A percentile compares a stretch with the other conserved stretches of the same genome.
phyloP scores from a whole-genome alignment of 2,329 filamentous ascomycete species.

The Claviceps pusilla region DNA sequence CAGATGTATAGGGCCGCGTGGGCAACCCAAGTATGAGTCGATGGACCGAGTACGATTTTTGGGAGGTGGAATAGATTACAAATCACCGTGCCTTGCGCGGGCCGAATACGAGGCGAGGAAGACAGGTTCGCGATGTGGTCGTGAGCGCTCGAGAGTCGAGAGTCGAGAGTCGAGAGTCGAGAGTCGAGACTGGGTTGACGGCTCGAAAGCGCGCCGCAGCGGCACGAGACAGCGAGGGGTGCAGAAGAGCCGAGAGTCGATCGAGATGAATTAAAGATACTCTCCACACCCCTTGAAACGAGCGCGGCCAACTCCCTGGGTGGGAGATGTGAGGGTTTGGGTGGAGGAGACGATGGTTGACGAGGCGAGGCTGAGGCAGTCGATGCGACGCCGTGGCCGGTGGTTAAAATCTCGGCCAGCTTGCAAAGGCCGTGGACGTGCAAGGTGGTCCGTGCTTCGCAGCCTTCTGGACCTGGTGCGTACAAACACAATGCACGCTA shows the following conservation, averaged over 20 bases:
- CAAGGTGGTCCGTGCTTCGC: slow-evolving; percentile 7
- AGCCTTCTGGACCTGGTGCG: neutral
- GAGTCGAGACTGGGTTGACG: neutral
- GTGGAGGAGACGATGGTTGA: slow-evolving; percentile 1
- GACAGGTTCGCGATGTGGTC: neutral
- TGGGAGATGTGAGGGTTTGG: slow-evolving; percentile 5
- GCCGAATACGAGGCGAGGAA: neutral
- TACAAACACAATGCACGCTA: no score
- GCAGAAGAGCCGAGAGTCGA: slow-evolving; percentile 5
- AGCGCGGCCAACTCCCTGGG: slow-evolving; percentile 8
- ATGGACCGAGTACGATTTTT: no score
- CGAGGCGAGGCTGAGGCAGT: slow-evolving; percentile 4
- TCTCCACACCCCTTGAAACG: slow-evolving; percentile 8
- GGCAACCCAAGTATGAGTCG: neutral
- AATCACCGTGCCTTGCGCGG: neutral
- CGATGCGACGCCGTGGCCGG: neutral
- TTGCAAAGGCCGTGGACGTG: neutral
- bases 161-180: no score
- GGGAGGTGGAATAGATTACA: no score
- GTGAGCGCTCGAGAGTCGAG: neutral
- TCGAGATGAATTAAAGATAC: slow-evolving; percentile 1
- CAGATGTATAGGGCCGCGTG: neutral
- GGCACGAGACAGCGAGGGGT: slow-evolving; percentile 4
- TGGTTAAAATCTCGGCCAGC: slow-evolving; percentile 8
- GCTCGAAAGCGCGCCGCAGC: neutral